Evolutionary conservation across 805 yeast genomes (phyloP), one percentile per base, ranked within the genome.

Genomic region (Blastobotrys parvus): DNA sequence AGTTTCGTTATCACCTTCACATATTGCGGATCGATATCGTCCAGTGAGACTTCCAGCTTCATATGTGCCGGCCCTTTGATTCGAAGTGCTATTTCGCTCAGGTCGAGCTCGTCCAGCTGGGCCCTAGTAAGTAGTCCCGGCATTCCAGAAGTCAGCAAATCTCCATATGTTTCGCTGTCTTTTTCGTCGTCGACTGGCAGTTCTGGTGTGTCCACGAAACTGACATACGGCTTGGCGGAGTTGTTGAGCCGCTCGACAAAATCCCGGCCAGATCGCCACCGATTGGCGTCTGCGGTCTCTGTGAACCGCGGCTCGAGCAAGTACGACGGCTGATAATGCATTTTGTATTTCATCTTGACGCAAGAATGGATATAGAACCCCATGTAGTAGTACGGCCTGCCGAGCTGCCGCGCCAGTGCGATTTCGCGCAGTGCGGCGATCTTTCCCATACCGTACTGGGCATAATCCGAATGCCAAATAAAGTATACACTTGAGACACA

Each of bases 281-380:
- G 16, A 2, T 32, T 30, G 20, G 10, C 35, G 19, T 27, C 21
- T 35, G 22, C 20, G 30, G 40, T 13, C 22, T n/a, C 29, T 2
- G 36, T 17, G 31, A 44, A 47, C 31, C 46, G 48, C 2, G 68
- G 68, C 31, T 63, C 67, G 11, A 63, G 54, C 18, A 63, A 36
- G 31, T 49, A 54, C 21, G 62, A 50, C 5, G 68, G 68, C 13
- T 44, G 22, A 60, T 82, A 87, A 47, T 77, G 74, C 21, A 72
- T 77, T 61, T 88, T 88, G 57, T 89, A 89, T 38, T 66, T 69
- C 95, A 88, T 87, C 60, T 88, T 88, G 0, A 65, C 69, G 58
- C 95, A 85, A 50, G 82, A 88, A 3, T 78, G 78, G 36, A 86
- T 77, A 55, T 79, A 88, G 51, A 77, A 85, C 0, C 97, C 97